Evolutionary conservation across 495 filamentous ascomycete species (phyloP).

Genomic region (Hypoxylon rickii): DNA sequence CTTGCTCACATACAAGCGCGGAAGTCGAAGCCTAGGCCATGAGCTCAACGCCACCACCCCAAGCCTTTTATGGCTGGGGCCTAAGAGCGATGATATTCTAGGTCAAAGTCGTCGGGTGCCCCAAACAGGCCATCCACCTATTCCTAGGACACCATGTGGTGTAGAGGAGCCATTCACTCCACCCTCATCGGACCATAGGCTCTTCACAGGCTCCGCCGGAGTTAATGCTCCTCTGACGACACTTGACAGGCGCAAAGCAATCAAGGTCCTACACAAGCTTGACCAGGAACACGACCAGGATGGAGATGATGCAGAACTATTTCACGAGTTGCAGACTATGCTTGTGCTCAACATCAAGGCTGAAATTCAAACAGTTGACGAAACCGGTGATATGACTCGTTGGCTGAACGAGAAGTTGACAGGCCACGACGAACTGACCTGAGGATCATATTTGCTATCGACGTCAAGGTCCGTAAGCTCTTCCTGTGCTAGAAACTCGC

Average conservation of each 20-base stretch:
- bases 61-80: slow-evolving; percentile 72
- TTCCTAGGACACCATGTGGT: slow-evolving; percentile 1
- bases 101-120: neutral
- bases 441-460: too few relatives aligned
- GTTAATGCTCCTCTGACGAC: slow-evolving; percentile 56
- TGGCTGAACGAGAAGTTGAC: slow-evolving; percentile 64
- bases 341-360: slow-evolving; percentile 83
- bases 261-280: slow-evolving; percentile 63
- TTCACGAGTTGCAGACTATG: slow-evolving; percentile 80
- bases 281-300: slow-evolving; percentile 1
- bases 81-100: slow-evolving; percentile 64
- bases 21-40: slow-evolving; percentile 73
- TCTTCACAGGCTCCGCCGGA: slow-evolving; percentile 31
- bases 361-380: slow-evolving; percentile 84
- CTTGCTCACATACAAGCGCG: slow-evolving; percentile 83
- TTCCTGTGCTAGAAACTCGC: too few relatives aligned
- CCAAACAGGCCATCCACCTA: neutral
- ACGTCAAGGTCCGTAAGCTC: too few relatives aligned
- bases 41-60: slow-evolving; percentile 65
- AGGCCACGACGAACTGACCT: too few relatives aligned
- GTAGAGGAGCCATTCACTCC: neutral
- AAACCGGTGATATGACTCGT: slow-evolving; percentile 58
- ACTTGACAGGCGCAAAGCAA: slow-evolving; percentile 70
- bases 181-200: slow-evolving; percentile 30
- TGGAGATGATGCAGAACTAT: slow-evolving; percentile 48